A percentile compares a stretch with the other conserved stretches of the same genome.
These are phyloP conservation scores for Phytophthora rubi DNA, from an alignment of 352 stramenopile species.

Conservation along the genomic window DNA sequence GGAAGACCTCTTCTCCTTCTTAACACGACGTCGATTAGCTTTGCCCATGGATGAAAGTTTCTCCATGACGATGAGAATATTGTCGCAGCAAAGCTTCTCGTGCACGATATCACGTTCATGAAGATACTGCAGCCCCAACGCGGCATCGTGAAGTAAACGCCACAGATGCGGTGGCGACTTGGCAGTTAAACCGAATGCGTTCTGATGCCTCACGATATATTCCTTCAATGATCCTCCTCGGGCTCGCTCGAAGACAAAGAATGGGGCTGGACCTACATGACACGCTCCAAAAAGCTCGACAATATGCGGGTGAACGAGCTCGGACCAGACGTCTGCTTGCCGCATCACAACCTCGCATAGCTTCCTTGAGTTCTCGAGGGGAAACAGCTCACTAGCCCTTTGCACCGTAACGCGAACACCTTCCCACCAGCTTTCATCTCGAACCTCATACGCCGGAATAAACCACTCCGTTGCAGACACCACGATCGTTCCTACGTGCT, in stretches of 20 bases:
- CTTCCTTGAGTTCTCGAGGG: neutral
- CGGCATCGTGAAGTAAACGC: slow-evolving; percentile 30
- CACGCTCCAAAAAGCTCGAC: slow-evolving; percentile 41
- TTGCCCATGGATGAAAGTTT: slow-evolving; percentile 4
- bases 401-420: slow-evolving; percentile 33
- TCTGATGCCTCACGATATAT: slow-evolving; percentile 10
- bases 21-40: neutral
- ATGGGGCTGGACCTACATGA: slow-evolving; percentile 23
- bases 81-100: slow-evolving; percentile 24
- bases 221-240: slow-evolving; percentile 28
- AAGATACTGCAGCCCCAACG: slow-evolving; percentile 40
- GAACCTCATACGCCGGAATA: slow-evolving; percentile 33
- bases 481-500: neutral
- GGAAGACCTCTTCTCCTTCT: slow-evolving; percentile 1
- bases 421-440: slow-evolving; percentile 40
- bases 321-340: slow-evolving; percentile 38
- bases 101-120: slow-evolving; percentile 44
- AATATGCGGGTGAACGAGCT: slow-evolving; percentile 42
- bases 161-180: slow-evolving; percentile 19
- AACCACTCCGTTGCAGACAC: slow-evolving; percentile 32
- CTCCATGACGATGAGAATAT: slow-evolving; percentile 34
- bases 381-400: neutral
- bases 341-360: slow-evolving; percentile 25
- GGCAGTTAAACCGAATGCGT: neutral
- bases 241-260: slow-evolving; percentile 33